These are phyloP conservation scores for Telfairia occidentalis DNA, from an alignment of 331 rosid species.

Conservation along the genomic window DNA sequence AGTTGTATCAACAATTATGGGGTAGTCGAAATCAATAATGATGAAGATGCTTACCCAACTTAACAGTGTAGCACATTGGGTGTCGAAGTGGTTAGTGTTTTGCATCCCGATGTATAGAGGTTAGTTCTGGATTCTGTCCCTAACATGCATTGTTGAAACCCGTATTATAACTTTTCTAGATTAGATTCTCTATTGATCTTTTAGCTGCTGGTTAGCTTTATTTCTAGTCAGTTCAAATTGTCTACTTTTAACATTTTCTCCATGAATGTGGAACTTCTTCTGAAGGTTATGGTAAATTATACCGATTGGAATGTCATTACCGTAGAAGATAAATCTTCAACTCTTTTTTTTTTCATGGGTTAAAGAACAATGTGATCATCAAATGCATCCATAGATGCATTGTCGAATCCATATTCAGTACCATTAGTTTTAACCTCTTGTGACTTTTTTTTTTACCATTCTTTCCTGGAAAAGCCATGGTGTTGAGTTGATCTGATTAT, in stretches of 20 bases:
- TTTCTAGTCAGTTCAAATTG: conserved; percentile 1
- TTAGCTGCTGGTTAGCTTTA: conserved; percentile 11
- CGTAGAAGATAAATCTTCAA: neutral
- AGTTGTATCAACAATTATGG: conserved; percentile 50
- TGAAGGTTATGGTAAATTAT: conserved; percentile 3
- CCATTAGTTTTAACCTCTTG: neutral
- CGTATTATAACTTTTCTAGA: conserved; percentile 7
- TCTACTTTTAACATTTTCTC: conserved; percentile 4
- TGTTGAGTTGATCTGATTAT: neutral
- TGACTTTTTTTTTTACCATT: neutral
- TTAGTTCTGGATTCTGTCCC: conserved; percentile 10
- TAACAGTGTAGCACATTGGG: conserved; percentile 20
- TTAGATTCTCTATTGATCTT: conserved; percentile 4
- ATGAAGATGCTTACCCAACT: conserved; percentile 26
- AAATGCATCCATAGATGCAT: neutral
- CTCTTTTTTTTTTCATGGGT: neutral
- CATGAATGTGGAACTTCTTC: neutral
- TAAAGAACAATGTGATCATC: neutral
- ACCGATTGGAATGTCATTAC: neutral
- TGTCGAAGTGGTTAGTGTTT: neutral
- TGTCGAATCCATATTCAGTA: neutral
- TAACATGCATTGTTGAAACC: conserved; percentile 5
- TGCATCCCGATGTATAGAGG: conserved; percentile 16
- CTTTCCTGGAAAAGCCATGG: neutral
- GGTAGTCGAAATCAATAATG: conserved; percentile 52